Base-by-base conservation (phyloP, 345 rosid species). In the Bruguiera sexangula region DNA sequence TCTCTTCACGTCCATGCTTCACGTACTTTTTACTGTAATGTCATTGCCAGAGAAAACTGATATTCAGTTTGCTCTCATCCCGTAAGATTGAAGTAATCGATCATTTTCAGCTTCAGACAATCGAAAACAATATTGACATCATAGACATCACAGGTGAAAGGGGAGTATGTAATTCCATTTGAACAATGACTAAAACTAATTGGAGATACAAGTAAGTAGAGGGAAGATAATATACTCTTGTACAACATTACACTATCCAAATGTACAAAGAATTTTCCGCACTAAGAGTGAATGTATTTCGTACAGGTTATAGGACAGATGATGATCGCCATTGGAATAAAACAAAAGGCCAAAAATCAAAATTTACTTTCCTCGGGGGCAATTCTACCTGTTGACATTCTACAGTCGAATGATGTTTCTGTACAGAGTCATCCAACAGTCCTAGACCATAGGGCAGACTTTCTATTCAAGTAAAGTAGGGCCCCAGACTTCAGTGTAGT, bases 301-400 rank as follows among this genome's bases (percentile, higher is more conserved):
- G 53, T 18, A 18, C 8, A 37, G 7, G n/a, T 2, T 37, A 62
- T 34, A 34, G 37, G 9, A 34, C 29, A 63, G 52, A 52, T 39
- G 34, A 37, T 1, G 4, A 26, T 37, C 30, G 31, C 11, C 63
- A 36, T n/a, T 4, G 3, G 22, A 30, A 46, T 11, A 55, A 66
- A 72, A 24, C 29, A 52, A 21, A 52, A 58, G 31, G 5, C 50
- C 66, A 29, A 56, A 36, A 71, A 71, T 19, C 54, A 68, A 65
- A 76, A 76, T 60, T 64, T 68, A 70, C 63, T 56, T 62, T 29
- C 53, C 22, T 46, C 37, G 4, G 36, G 34, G 58, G 62, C 54
- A 19, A 24, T 29, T 54, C 57, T 50, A 18, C 56, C 55, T 46
- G 46, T 46, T 48, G 51, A 26, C 32, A 37, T 50, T 59, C 27